Evolutionary conservation across 179 eudicot species (phyloP), one percentile per base, ranked within the genome.

Genomic region (Drosera spatulata): DNA sequence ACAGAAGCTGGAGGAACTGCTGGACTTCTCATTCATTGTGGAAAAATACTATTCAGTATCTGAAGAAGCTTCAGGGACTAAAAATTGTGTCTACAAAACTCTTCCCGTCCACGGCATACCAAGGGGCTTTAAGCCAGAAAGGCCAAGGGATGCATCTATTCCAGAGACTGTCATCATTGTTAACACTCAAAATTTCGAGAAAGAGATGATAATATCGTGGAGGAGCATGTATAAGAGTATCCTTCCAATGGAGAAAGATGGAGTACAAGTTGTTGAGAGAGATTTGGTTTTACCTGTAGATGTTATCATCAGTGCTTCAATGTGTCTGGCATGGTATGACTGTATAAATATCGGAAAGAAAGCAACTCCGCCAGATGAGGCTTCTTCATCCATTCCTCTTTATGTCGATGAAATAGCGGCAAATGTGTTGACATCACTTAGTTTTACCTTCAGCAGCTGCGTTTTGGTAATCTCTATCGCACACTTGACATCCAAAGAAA

Each of bases 141-240:
- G 64, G 43, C 46, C 59, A 38, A 61, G 63, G 59, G 62, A 65
- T 42, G 45, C 74, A 61, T 70, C 84, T 46, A 79, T 56, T 64
- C 85, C 81, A 53, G 74, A 76, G 40, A 72, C 67, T 55, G 59
- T 84, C 50, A 60, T 94, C 63, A 69, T 94, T 69, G 83, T 90
- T 39, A 94, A 94, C 76, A 90, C 99, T 60, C 82, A 76, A 69
- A 77, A 80, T 66, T 69, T 69, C 73, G 85, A 85, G 47, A 81
- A 84, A 71, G 97, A 94, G 73, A 94, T 94, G 99, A 77, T 94
- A 68, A 81, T 94, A 62, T 90, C 96, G 47, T 79, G 95, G 72
- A 85, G 97, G 75, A 79, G 85, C 73, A 85, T 96, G 62, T 94
- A 94, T 71, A 97, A 90, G 61, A 83, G 59, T 77, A 83, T 94